phyloP scores from a whole-genome alignment of 2,329 filamentous ascomycete genomes.

The Cladosporium austrohemisphaericum region DNA sequence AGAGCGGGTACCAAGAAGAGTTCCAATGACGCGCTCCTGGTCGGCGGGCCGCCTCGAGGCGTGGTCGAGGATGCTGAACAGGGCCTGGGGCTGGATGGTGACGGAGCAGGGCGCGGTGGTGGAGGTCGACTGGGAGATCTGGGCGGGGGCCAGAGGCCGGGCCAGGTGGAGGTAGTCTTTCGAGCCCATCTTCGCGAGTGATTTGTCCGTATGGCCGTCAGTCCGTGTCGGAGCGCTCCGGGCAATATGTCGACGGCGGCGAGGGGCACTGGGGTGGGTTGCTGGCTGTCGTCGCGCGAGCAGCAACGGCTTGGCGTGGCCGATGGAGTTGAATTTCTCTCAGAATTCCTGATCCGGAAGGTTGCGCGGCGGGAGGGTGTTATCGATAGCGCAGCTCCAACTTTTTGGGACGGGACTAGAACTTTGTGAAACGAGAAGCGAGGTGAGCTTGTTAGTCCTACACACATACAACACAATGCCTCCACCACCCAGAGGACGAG shows the following conservation, averaged over 20 bases:
- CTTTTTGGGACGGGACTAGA: background rate
- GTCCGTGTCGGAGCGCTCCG: constrained; percentile 19
- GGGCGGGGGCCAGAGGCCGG: constrained; percentile 80
- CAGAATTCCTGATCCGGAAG: background rate
- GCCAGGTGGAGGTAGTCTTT: constrained; percentile 91
- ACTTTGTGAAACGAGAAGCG: background rate
- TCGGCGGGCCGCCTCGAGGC: constrained; percentile 86
- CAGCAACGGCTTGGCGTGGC: constrained; percentile 14
- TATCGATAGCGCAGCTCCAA: constrained; percentile 1
- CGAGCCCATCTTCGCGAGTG: constrained; percentile 38
- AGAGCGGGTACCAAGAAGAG: constrained; percentile 84
- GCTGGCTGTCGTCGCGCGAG: constrained; percentile 4
- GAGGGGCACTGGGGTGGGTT: constrained; percentile 7
- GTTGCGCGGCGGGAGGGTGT: background rate
- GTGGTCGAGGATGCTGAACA: constrained; percentile 76
- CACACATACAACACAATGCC: constrained; percentile 1
- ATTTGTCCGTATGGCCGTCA: constrained; percentile 11
- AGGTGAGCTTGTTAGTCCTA: background rate
- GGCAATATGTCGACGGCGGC: constrained; percentile 14
- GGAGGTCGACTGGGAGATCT: constrained; percentile 68
- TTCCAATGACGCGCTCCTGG: constrained; percentile 94
- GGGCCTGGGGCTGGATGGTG: constrained; percentile 85
- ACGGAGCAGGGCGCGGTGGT: constrained; percentile 90
- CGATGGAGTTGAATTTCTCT: constrained; percentile 8
- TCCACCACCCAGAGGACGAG: constrained; percentile 5